Conservation (phyloP, 768 basidiomycete genomes). For the Agrocybe pediades region DNA sequence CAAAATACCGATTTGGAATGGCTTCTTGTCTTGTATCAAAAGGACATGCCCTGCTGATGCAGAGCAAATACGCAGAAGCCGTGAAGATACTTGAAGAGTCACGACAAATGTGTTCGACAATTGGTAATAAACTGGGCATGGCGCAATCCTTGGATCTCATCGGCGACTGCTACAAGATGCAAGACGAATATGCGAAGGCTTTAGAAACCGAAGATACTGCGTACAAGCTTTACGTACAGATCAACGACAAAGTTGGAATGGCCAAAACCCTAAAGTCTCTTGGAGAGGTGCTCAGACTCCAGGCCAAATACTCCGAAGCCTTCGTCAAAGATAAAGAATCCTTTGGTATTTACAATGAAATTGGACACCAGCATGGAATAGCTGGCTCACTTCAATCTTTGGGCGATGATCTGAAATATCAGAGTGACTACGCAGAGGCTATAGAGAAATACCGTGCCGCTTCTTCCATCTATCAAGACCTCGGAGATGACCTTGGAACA, state of each 20-base stretch:
- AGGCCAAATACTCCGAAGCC: slow-evolving; percentile 1
- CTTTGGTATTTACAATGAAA: not conserved
- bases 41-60: not conserved
- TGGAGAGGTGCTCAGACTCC: not conserved
- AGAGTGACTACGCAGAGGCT: not conserved
- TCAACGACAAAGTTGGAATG: not conserved
- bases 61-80: not conserved
- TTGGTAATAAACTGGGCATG: not conserved
- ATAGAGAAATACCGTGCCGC: not conserved
- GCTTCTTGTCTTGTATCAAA: not conserved
- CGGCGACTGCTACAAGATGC: not conserved
- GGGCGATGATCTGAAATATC: not conserved
- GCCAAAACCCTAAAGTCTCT: not conserved
- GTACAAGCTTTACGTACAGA: not conserved
- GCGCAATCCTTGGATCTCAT: not conserved
- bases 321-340: not conserved
- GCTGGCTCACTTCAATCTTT: not conserved
- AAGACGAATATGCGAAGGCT: not conserved
- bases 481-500: not conserved
- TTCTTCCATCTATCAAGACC: not conserved
- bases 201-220: not conserved
- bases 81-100: not conserved
- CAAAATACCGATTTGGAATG: not conserved
- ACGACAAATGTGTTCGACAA: not conserved
- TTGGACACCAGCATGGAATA: not conserved